Base-by-base conservation (phyloP, 805 yeast species). In the Kazachstania africana region DNA sequence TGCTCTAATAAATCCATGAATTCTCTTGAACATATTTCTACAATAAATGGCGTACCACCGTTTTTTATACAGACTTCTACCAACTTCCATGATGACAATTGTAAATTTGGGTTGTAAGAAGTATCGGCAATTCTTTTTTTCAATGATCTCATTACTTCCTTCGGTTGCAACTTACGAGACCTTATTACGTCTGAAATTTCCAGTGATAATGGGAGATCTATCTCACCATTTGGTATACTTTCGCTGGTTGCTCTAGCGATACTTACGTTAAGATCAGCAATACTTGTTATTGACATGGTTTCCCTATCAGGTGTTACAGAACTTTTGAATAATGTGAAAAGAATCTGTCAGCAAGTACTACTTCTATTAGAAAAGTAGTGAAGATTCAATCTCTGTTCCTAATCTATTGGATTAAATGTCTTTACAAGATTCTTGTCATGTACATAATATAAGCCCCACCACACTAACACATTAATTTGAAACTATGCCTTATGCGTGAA, bases 21-120 rank as follows among this genome's bases (percentile, higher is more conserved):
- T 52, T 88, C 96, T 39, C 84, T 72, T 8, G 87, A 69, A 21
- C 88, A 72, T 19, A 87, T 65, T 46, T 84, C 95, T 14, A 62
- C 65, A 15, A 88, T 63, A 45, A 91, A 87, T 45, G 83, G 94
- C 29, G 65, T 64, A 6, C 98, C 98, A 28, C 95, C 87, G 52
- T 91, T 91, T 58, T 91, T 91, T 34, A 88, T 78, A 57, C 95
- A 81, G 28, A 83, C 68, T 45, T 91, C 97, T 20, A 78, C 65
- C 38, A 91, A 62, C 47, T 78, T 80, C 48, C 91, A 66, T 0
- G 87, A 65, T 4, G 91, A 70, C 17, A 75, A 65, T 47, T 82
- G 81, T 8, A 76, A 70, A 53, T 87, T 85, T 8, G 96, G 94
- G 50, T 87, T 87, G 5, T 39, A 25, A 34, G 63, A 60, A 15